Conservation (phyloP, 2,329 filamentous ascomycete genomes). For the Leptographium wingfieldii region DNA sequence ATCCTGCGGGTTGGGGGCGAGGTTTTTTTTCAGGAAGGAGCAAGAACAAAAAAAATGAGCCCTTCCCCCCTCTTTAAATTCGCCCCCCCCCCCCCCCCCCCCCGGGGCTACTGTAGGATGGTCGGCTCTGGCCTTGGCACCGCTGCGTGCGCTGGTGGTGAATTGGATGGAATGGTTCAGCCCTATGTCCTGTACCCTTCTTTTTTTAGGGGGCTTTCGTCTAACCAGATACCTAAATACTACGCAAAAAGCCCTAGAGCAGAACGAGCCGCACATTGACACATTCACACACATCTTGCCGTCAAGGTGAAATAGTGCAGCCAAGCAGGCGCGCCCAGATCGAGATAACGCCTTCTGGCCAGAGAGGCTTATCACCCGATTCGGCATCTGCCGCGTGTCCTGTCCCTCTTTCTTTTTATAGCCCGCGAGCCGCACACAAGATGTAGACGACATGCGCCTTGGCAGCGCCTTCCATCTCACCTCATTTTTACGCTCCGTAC, state of each 20-base stretch:
- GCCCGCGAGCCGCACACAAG: neutral
- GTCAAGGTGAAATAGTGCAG: neutral
- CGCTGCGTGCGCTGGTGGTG: neutral
- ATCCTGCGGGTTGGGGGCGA: neutral
- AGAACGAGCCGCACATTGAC: neutral
- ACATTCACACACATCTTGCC: neutral
- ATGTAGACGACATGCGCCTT: neutral
- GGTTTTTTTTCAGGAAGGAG: neutral
- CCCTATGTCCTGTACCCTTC: slow-evolving; percentile 5
- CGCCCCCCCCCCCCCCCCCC: neutral
- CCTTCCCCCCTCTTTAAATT: no score
- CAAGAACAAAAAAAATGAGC: neutral
- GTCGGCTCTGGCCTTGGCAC: slow-evolving; percentile 1
- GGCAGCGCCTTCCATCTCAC: neutral
- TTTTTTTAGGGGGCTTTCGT: neutral
- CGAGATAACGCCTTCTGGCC: neutral
- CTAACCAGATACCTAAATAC: neutral
- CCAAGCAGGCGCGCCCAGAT: neutral
- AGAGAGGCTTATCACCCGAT: neutral
- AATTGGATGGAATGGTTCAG: slow-evolving; percentile 7
- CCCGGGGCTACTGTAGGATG: neutral
- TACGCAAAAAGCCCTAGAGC: neutral
- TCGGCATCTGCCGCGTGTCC: neutral
- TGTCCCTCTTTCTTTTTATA: neutral
- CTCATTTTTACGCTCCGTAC: neutral